Evolutionary conservation across 257 asterid species (phyloP).

Genomic region (Avicennia marina): DNA sequence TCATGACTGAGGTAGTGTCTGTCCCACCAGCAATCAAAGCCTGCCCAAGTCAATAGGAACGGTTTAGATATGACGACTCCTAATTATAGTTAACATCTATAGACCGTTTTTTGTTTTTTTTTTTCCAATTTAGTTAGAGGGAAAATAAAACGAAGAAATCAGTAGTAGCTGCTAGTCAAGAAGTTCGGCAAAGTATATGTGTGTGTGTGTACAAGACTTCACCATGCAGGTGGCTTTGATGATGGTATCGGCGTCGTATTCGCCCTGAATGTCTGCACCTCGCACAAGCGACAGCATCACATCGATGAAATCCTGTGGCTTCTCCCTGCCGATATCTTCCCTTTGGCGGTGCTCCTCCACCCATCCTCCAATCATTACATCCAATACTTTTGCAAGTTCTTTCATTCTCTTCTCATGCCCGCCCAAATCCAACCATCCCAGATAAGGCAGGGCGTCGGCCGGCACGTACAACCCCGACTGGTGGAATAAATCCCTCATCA

Average conservation of each 20-base stretch:
- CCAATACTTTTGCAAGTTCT: slow-evolving; percentile 8
- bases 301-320: slow-evolving; percentile 18
- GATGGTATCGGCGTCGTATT: slow-evolving; percentile 1
- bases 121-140: too few relatives aligned
- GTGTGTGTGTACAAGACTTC: too few relatives aligned
- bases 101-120: too few relatives aligned
- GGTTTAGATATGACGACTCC: background rate
- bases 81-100: background rate
- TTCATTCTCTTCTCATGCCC: slow-evolving; percentile 20
- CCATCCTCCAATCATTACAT: slow-evolving; percentile 8
- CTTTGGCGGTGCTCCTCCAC: slow-evolving; percentile 13
- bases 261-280: background rate
- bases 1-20: background rate
- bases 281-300: slow-evolving; percentile 14
- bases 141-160: background rate
- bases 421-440: slow-evolving; percentile 20
- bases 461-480: slow-evolving; percentile 3
- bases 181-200: too few relatives aligned
- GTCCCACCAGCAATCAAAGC: background rate
- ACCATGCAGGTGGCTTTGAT: slow-evolving; percentile 13
- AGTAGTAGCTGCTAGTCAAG: background rate
- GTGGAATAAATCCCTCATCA: slow-evolving; percentile 12
- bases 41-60: background rate
- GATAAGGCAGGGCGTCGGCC: slow-evolving; percentile 15
- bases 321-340: background rate